Base-by-base conservation (phyloP, 257 asterid genomes). In the Solanum chaucha region DNA sequence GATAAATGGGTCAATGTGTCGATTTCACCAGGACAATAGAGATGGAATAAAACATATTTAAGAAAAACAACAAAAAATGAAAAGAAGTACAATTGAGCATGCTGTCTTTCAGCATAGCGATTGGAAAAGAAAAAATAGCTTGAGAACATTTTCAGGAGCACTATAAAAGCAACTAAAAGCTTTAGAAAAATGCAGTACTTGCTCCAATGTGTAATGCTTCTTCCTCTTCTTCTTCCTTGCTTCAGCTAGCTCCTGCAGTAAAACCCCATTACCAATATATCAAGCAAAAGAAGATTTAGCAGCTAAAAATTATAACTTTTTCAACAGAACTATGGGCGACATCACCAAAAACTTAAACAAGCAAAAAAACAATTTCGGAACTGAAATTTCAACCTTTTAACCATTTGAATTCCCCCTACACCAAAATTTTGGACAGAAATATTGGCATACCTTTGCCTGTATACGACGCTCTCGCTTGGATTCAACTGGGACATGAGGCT, bases 211-310 rank as follows among this genome's bases (percentile, higher is more conserved):
- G 90, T 92, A 97, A 94, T 97, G 98, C 90, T 93, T 96, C 96
- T 94, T 97, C 91, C 99, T 94, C 92, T 90, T 93, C 93, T 88
- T 96, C 86, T 94, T 95, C 88, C 99, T 94, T 83, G 96, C 98
- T 90, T 97, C 98, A 85, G 98, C 86, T 26, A 94, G 87, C 70
- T 95, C 98, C 99, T 97, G 89, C 78, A 88, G 86, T 51, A 89
- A 89, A 24, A 19, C 6, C 61, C 32, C 61, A 77, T 40, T 40
- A 77, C 13, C 61, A 11, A 75, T 68, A n/a, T 44, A 77, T 34
- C 28, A 77, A 77, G 58, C 61, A 77, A 40, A 41, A 40, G 34
- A 44, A 77, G 22, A 41, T 12, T 41, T 77, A 11, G 61, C 61
- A 77, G 61, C 61, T 40, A 55, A 24, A 77, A 78, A 26, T 44